A percentile compares a stretch with the other conserved stretches of the same genome.
Conservation (phyloP, 73 alveolate species). For the Paramecium bursaria region DNA sequence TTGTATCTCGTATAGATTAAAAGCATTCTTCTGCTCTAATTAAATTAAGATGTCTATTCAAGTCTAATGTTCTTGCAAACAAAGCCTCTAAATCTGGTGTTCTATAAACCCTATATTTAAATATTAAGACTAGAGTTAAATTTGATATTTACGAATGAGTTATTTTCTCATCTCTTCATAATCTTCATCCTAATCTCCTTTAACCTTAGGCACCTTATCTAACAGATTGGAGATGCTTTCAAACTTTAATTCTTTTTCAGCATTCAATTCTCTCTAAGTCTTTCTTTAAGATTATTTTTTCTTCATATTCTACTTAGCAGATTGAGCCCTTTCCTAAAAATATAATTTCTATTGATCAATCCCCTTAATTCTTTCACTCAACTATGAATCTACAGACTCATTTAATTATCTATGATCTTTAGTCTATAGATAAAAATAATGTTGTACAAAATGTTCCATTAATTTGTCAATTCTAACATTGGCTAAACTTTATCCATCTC, state of each 20-base stretch:
- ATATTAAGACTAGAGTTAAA: background rate
- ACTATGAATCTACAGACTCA: background rate
- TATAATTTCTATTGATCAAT: conserved; percentile 17
- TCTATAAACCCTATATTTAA: conserved; percentile 3
- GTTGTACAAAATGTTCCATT: background rate
- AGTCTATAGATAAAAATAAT: background rate
- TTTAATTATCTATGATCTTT: conserved; percentile 25
- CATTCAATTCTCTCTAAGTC: no score
- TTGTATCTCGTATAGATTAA: conserved; percentile 36
- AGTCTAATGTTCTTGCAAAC: conserved; percentile 17
- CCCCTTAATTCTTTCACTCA: background rate
- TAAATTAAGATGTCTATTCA: conserved; percentile 27
- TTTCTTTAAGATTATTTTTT: conserved; percentile 20
- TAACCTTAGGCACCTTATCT: conserved; percentile 7
- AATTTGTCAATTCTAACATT: conserved; percentile 49
- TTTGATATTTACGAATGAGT: background rate
- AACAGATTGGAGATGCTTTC: conserved; percentile 1
- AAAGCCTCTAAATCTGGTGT: conserved; percentile 17
- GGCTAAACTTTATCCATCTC: conserved; percentile 54
- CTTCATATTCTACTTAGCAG: conserved; percentile 3
- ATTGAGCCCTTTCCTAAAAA: conserved; percentile 5
- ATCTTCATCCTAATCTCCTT: conserved; percentile 12
- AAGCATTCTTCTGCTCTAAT: conserved; percentile 40
- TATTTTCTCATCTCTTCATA: background rate
- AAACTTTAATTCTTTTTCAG: background rate